Conservation (phyloP, 345 rosid genomes). For the Raphanus sativus region DNA sequence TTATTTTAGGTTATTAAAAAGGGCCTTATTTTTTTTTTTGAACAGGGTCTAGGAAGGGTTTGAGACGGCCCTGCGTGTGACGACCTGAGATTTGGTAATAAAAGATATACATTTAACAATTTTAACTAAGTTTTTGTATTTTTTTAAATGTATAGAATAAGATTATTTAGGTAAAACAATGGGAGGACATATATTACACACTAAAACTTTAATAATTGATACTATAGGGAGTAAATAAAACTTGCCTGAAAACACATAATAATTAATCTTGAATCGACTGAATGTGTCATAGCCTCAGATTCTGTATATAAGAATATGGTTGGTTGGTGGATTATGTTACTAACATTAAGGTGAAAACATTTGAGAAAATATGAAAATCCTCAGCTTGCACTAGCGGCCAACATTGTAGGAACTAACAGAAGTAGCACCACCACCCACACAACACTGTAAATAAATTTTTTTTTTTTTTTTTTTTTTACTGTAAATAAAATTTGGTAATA, state of each 20-base stretch:
- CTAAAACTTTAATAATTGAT: not conserved
- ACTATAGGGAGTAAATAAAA: not conserved
- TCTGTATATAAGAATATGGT: not conserved
- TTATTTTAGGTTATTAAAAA: too few species aligned
- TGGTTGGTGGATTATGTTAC: not conserved
- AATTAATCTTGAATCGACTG: not conserved
- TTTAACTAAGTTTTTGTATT: too few species aligned
- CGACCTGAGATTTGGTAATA: too few species aligned
- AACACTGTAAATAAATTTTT: slow-evolving; percentile 14
- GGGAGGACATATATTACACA: too few species aligned
- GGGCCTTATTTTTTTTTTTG: too few species aligned
- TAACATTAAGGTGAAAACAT: not conserved
- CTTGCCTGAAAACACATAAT: not conserved
- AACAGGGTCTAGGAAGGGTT: too few species aligned
- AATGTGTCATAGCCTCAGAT: not conserved
- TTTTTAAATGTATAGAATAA: too few species aligned
- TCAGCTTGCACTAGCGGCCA: slow-evolving; percentile 29
- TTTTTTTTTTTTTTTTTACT: too few species aligned
- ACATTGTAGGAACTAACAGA: slow-evolving; percentile 23
- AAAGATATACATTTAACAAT: too few species aligned
- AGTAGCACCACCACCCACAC: slow-evolving; percentile 26
- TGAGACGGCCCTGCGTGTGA: too few species aligned
- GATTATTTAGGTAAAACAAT: too few species aligned
- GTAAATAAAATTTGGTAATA: slow-evolving; percentile 6
- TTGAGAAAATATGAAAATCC: not conserved